Base-by-base conservation (phyloP, 768 basidiomycete species). In the Cystobasidium onofrii region DNA sequence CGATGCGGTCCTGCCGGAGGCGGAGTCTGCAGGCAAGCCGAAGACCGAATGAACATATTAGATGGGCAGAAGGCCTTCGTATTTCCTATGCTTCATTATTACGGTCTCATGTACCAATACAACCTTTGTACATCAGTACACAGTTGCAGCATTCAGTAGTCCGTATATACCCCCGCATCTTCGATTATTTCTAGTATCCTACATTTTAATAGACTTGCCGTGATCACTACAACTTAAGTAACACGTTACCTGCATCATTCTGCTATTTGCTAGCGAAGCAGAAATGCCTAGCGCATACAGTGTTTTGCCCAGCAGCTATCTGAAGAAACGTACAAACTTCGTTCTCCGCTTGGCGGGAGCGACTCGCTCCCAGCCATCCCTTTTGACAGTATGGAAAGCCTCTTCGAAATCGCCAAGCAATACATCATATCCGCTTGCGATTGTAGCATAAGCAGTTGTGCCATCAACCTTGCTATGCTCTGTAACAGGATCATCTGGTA, bases 341-440 rank as follows among this genome's bases (percentile, higher is more conserved):
- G 17, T 60, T 20, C 33, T 60, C 15, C 57, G 57, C 25, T 4
- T 60, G 6, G 33, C 13, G 6, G 57, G 57, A 25, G 57, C 29
- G 4, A 60, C 57, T 29, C 57, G 10, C 6, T 60, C 57, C 57
- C 57, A 60, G 20, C 57, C 57, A 2, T 60, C 33, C 31, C 57
- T 60, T 60, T 23, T 60, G 25, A 27, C 10, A 60, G 57, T 4
- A 60, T 52, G 25, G 17, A 67, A 43, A 36, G 31, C 65, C 31
- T 67, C 52, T 44, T 71, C 69, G 29, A 57, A 71, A 41, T 71
- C 69, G 1, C 36, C 69, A 10, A 71, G 25, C 17, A 71, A 23
- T 29, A 71, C 55, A 27, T 71, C 69, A 34, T 34, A 60, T 1
- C 52, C 69, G 36, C 69, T 71, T 6, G 55, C 55, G 20, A 71